phyloP scores from a whole-genome alignment of 2,329 filamentous ascomycete genomes.

The Colletotrichum ledebouriae region DNA sequence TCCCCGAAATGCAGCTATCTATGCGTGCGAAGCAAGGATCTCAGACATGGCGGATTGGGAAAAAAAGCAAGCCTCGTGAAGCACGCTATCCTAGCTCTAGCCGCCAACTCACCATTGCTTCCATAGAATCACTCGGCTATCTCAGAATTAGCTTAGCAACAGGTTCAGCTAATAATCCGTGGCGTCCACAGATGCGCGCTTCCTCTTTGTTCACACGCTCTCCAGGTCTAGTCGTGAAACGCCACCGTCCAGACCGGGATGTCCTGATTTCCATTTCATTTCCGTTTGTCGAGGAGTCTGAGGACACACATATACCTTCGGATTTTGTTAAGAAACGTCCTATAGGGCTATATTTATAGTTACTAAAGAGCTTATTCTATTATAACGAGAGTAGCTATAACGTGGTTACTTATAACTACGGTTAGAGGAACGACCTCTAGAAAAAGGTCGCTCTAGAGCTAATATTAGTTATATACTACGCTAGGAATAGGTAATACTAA shows the following conservation, averaged over 20 bases:
- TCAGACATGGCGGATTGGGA: background rate
- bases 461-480: no score
- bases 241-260: background rate
- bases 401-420: no score
- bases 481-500: no score
- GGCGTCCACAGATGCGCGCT: slow-evolving; percentile 4
- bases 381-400: no score
- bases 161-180: background rate
- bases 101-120: background rate
- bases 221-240: background rate
- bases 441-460: no score
- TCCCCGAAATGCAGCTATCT: background rate
- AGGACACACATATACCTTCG: no score
- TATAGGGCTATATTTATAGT: no score
- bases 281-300: background rate
- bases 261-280: background rate
- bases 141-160: background rate
- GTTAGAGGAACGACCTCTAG: no score
- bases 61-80: slow-evolving; percentile 7
- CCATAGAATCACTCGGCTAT: background rate
- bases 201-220: background rate
- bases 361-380: no score
- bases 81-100: slow-evolving; percentile 1
- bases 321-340: no score
- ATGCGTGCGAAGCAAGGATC: background rate